These are phyloP conservation scores for Kuraishia ogatae DNA, from an alignment of 805 yeast genomes.

Conservation along the genomic window DNA sequence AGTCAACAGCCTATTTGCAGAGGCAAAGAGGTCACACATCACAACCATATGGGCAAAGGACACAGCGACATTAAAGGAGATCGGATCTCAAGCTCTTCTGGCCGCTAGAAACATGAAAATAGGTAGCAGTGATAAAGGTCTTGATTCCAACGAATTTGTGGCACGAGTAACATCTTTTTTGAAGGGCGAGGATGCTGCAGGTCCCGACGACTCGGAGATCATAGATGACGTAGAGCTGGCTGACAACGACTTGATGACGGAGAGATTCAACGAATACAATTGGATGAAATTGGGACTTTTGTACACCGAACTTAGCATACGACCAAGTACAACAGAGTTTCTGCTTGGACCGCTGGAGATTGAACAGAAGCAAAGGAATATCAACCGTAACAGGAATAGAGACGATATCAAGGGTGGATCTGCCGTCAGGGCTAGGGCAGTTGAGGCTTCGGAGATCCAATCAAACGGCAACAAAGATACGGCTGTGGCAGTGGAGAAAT, in stretches of 20 bases:
- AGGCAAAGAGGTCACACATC: conserved; percentile 26
- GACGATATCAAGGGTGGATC: conserved; percentile 31
- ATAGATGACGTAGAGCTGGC: conserved; percentile 10
- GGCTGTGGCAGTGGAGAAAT: conserved; percentile 49
- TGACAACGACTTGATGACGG: conserved; percentile 9
- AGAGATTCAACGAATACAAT: conserved; percentile 29
- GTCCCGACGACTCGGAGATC: conserved; percentile 14
- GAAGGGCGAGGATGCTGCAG: conserved; percentile 21
- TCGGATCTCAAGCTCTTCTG: conserved; percentile 54
- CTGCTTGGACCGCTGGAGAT: conserved; percentile 64
- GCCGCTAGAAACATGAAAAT: conserved; percentile 54
- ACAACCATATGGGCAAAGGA: conserved; percentile 45
- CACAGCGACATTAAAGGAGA: conserved; percentile 51
- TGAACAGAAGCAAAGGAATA: conserved; percentile 37
- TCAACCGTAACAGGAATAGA: conserved; percentile 27
- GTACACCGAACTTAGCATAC: conserved; percentile 34
- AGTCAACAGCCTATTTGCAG: conserved; percentile 38
- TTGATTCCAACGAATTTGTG: conserved; percentile 40
- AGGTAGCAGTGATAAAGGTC: conserved; percentile 43
- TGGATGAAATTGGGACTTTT: conserved; percentile 55
- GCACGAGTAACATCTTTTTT: conserved; percentile 28
- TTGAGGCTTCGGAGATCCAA: conserved; percentile 41
- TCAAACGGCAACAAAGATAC: conserved; percentile 50
- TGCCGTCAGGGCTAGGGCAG: conserved; percentile 45
- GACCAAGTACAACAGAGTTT: conserved; percentile 47